phyloP scores from a whole-genome alignment of 2,329 filamentous ascomycete genomes.

The Rugonectria rugulosa region DNA sequence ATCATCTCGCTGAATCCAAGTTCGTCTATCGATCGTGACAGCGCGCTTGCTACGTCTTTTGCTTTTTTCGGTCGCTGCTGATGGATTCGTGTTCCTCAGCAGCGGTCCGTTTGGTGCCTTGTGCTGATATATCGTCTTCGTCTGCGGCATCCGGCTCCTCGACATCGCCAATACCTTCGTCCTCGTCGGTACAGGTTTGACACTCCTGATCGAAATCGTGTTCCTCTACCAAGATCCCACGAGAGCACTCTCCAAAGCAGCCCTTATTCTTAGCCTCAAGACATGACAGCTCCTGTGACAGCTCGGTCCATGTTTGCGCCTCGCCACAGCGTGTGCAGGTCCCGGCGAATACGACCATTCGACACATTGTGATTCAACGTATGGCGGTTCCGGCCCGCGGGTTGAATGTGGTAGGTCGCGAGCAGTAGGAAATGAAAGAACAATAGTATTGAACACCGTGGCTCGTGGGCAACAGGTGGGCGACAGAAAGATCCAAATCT shows the following conservation, averaged over 20 bases:
- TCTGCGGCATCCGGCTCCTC: constrained; percentile 34
- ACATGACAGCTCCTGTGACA: constrained; percentile 56
- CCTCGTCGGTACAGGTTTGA: constrained; percentile 51
- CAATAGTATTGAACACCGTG: too few species aligned
- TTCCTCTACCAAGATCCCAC: constrained; percentile 51
- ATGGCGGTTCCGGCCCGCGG: not conserved
- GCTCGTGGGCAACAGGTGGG: too few species aligned
- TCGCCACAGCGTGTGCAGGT: constrained; percentile 52
- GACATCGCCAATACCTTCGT: constrained; percentile 52
- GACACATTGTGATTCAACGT: constrained; percentile 51
- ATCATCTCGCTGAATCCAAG: not conserved
- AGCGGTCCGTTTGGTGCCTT: constrained; percentile 31
- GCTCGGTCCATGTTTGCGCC: constrained; percentile 52
- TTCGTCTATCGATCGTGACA: not conserved
- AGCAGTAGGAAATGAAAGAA: too few species aligned
- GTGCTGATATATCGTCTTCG: constrained; percentile 7
- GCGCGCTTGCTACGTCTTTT: constrained; percentile 37
- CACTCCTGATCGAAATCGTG: constrained; percentile 59
- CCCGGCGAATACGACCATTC: constrained; percentile 54
- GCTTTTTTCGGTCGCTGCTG: constrained; percentile 39
- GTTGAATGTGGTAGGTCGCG: not conserved
- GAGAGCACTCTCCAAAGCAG: constrained; percentile 52
- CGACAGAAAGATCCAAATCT: too few species aligned
- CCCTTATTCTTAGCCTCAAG: constrained; percentile 59
- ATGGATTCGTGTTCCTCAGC: constrained; percentile 30